Percentiles rank a stretch among this genome's conserved stretches.
These are phyloP conservation scores for Cochliopodium minus DNA, from an alignment of 208 protist species.

Conservation along the genomic window DNA sequence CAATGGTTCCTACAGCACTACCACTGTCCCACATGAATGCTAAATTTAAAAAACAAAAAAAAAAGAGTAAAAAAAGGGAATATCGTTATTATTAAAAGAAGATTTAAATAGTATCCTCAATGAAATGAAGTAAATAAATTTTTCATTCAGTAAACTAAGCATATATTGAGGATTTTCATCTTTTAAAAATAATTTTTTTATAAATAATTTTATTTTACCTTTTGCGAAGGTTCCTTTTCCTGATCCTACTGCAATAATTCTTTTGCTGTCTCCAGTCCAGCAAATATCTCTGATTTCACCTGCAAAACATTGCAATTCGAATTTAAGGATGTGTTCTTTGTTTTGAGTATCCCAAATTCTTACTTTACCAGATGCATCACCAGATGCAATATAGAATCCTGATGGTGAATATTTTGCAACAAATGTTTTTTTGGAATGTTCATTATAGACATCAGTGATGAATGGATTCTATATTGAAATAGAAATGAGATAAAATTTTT, in stretches of 20 bases:
- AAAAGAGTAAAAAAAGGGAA: neutral
- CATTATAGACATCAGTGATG: neutral
- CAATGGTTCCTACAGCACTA: slow-evolving; percentile 28
- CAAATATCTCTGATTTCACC: slow-evolving; percentile 36
- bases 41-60: neutral
- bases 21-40: slow-evolving; percentile 28
- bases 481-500: too few relatives aligned
- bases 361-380: slow-evolving; percentile 37
- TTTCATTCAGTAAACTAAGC: too few relatives aligned
- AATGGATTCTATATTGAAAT: too few relatives aligned
- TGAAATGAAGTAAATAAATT: neutral
- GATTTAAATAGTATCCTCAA: neutral
- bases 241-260: slow-evolving; percentile 40
- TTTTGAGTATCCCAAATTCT: slow-evolving; percentile 24
- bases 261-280: slow-evolving; percentile 38
- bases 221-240: slow-evolving; percentile 29
- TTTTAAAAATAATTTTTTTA: too few relatives aligned
- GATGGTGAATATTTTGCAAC: slow-evolving; percentile 30
- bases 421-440: slow-evolving; percentile 17
- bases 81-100: neutral
- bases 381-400: slow-evolving; percentile 32
- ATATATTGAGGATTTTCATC: too few relatives aligned
- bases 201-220: neutral
- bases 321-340: slow-evolving; percentile 17
- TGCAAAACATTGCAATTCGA: slow-evolving; percentile 23